Conservation (phyloP, 202 grass and related monocot species). For the Panicum virgatum region DNA sequence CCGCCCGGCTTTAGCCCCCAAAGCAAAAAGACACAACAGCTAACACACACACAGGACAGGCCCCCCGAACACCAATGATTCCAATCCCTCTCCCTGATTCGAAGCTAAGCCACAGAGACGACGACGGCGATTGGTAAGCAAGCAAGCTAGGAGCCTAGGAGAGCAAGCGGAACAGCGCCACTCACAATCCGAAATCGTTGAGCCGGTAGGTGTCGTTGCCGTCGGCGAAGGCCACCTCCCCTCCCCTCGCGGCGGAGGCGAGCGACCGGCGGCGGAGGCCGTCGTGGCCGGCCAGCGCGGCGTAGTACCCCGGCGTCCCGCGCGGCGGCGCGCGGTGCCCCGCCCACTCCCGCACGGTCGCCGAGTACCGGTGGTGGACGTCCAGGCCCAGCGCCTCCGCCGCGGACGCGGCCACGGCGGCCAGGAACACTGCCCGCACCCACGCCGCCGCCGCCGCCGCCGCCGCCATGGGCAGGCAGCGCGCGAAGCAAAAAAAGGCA, state of each 20-base stretch:
- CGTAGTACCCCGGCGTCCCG: slow-evolving; percentile 72
- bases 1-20: slow-evolving; percentile 25
- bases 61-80: not conserved
- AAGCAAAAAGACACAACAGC: not conserved
- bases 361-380: slow-evolving; percentile 89
- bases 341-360: slow-evolving; percentile 52
- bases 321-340: slow-evolving; percentile 46
- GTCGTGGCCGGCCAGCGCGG: slow-evolving; percentile 68
- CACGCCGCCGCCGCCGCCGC: not conserved
- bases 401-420: not conserved
- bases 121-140: not conserved
- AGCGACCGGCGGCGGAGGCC: slow-evolving; percentile 59
- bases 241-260: not conserved
- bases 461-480: not conserved
- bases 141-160: no score
- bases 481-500: not conserved
- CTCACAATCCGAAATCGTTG: slow-evolving; percentile 79
- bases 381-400: slow-evolving; percentile 63
- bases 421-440: slow-evolving; percentile 3
- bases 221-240: slow-evolving; percentile 64
- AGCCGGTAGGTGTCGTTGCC: slow-evolving; percentile 66
- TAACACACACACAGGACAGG: not conserved
- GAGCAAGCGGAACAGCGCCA: not conserved
- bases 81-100: not conserved
- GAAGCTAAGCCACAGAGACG: slow-evolving; percentile 14